Conservation (phyloP, 352 stramenopile species). For the Phytophthora tubulina region DNA sequence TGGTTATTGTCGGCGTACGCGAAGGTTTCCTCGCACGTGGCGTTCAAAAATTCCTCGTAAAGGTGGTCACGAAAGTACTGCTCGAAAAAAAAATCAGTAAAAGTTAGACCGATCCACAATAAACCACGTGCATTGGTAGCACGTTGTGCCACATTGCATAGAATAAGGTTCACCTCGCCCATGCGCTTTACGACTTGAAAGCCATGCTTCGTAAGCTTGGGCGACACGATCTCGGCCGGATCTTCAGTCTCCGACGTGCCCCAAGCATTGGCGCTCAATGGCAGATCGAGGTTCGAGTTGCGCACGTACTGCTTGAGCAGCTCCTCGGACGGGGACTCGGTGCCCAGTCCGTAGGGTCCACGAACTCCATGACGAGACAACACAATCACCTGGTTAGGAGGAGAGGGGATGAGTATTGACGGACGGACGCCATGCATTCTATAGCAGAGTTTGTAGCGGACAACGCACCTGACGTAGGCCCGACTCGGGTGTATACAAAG, state of each 20-base stretch:
- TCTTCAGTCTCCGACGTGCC: conserved; percentile 77
- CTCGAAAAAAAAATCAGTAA: conserved; percentile 22
- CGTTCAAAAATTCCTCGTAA: conserved; percentile 67
- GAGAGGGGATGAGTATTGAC: conserved; percentile 5
- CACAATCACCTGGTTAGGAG: conserved; percentile 62
- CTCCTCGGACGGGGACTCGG: conserved; percentile 53
- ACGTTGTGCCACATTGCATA: background rate
- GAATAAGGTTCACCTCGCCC: conserved; percentile 52
- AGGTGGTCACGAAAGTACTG: conserved; percentile 81
- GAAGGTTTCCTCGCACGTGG: conserved; percentile 66
- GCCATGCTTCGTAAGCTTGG: conserved; percentile 85
- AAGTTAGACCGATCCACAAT: conserved; percentile 15
- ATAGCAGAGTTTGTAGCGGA: background rate
- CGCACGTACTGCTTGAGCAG: conserved; percentile 69
- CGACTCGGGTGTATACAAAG: conserved; percentile 20
- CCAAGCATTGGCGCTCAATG: conserved; percentile 64
- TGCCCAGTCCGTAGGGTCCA: conserved; percentile 76
- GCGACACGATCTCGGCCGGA: conserved; percentile 66
- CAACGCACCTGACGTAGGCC: conserved; percentile 45
- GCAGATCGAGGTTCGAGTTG: conserved; percentile 67
- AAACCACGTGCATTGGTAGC: background rate
- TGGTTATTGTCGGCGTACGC: conserved; percentile 80
- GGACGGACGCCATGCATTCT: conserved; percentile 27
- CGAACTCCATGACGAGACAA: conserved; percentile 78
- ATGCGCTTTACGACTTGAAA: conserved; percentile 70